Base-by-base conservation (phyloP, 371 early-diverging fungal genomes). In the Amoeboradix gromovi region DNA sequence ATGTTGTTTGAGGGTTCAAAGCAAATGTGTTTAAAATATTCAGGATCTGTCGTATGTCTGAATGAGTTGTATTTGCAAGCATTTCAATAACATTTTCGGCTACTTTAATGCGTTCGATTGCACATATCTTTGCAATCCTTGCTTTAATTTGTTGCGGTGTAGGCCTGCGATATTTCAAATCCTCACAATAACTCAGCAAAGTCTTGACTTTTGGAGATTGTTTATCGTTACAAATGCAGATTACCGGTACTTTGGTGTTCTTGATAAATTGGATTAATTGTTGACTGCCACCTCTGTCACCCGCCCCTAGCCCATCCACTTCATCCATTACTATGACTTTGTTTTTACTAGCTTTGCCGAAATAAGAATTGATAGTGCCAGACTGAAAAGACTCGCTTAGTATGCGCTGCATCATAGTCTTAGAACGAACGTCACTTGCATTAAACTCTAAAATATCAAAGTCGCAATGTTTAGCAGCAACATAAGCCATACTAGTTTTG, bases 171-270 rank as follows among this genome's bases (percentile, higher is more conserved):
- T 0, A 98, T 68, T 82, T 77, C 70, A 94, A 78, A 73, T 98
- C 98, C 29, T 82, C 77, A 77, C 96, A 96, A 72, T 94, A 79
- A 73, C 84, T 86, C 22, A 85, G 84, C 66, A 99, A 78, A 0
- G 93, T 86, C 32, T 87, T 80, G 30, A 99, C 85, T 76, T 98
- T 99, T 27, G 83, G 79, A 28, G 89, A 87, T 71, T 83, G 80
- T 29, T 90, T 80, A 78, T 99, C 99, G 74, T 99, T 99, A 77
- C 96, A 98, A 67, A 99, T 98, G 79, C 99, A 97, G 71, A 99
- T 94, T 30, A 99, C 90, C 17, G 98, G 98, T 74, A 85, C 88
- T 75, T 86, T 86, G 16, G 92, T 85, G 66, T 86, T 87, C 77
- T 91, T 91, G 73, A 99, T 90, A 30, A 98, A 72, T 66, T 81